Evolutionary conservation across 1,284 basidiomycete species (phyloP).

Genomic region (Tremellales sp.): DNA sequence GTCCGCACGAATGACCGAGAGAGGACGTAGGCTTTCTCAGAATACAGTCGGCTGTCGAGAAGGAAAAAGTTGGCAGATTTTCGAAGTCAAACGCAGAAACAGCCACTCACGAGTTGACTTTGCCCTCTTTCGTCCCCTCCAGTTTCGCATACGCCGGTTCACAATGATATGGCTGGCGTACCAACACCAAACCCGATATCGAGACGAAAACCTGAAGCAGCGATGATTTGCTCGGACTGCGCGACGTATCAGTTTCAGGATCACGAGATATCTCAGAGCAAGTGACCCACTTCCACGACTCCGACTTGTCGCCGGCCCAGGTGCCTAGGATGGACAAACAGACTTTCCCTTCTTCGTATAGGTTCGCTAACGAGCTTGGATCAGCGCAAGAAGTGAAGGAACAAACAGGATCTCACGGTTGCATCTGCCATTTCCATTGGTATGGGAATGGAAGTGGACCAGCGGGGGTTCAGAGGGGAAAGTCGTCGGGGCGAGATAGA

Average conservation of each 20-base stretch:
- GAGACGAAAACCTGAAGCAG: constrained; percentile 88
- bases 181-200: constrained; percentile 87
- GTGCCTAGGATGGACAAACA: constrained; percentile 88
- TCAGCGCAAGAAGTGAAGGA: background rate
- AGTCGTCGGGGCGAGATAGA: constrained; percentile 74
- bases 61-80: constrained; percentile 2
- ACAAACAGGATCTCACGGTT: constrained; percentile 27
- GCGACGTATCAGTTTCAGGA: constrained; percentile 19
- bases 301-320: constrained; percentile 81
- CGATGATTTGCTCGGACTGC: constrained; percentile 64
- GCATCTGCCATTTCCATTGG: constrained; percentile 86
- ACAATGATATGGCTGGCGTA: constrained; percentile 90
- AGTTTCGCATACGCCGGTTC: constrained; percentile 87
- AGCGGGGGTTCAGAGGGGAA: constrained; percentile 83
- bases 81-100: background rate
- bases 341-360: constrained; percentile 94
- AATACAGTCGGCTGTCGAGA: constrained; percentile 34
- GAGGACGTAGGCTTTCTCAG: constrained; percentile 85
- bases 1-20: constrained; percentile 82
- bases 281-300: constrained; percentile 63
- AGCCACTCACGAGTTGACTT: constrained; percentile 57
- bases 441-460: constrained; percentile 90
- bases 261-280: background rate
- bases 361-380: constrained; percentile 57
- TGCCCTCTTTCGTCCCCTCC: constrained; percentile 80